Conservation (phyloP, 352 stramenopile genomes). For the Phytophthora crassamura region DNA sequence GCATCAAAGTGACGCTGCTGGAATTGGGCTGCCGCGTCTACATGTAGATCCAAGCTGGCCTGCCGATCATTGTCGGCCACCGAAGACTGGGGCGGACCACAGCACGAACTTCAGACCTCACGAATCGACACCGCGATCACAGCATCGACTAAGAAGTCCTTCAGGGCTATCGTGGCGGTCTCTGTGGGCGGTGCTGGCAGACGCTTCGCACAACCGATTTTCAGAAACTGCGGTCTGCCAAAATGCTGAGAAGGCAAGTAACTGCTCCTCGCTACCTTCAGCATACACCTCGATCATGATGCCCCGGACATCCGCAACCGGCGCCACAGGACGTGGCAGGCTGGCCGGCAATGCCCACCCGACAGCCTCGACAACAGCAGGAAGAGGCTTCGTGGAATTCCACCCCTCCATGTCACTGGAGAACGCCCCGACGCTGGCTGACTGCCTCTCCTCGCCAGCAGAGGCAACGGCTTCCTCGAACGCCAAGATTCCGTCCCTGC, state of each 20-base stretch:
- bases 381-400: conserved; percentile 57
- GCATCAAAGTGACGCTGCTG: background rate
- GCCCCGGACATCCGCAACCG: conserved; percentile 11
- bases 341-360: conserved; percentile 9
- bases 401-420: conserved; percentile 78
- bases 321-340: background rate
- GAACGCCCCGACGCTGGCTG: conserved; percentile 32
- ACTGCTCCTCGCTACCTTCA: background rate
- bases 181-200: too few species aligned
- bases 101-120: background rate
- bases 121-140: background rate
- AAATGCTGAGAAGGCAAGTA: too few species aligned
- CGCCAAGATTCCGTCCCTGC: background rate
- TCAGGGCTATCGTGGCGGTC: too few species aligned
- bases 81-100: too few species aligned
- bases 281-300: background rate
- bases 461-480: background rate
- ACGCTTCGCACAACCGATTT: too few species aligned
- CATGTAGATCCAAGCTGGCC: too few species aligned
- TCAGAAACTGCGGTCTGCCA: too few species aligned
- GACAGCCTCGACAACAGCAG: conserved; percentile 14
- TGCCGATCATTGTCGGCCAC: too few species aligned
- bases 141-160: background rate
- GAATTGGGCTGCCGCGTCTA: too few species aligned
- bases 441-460: conserved; percentile 33